phyloP scores from a whole-genome alignment of 164 flowering plant genomes.

The Nymphaea colorata region DNA sequence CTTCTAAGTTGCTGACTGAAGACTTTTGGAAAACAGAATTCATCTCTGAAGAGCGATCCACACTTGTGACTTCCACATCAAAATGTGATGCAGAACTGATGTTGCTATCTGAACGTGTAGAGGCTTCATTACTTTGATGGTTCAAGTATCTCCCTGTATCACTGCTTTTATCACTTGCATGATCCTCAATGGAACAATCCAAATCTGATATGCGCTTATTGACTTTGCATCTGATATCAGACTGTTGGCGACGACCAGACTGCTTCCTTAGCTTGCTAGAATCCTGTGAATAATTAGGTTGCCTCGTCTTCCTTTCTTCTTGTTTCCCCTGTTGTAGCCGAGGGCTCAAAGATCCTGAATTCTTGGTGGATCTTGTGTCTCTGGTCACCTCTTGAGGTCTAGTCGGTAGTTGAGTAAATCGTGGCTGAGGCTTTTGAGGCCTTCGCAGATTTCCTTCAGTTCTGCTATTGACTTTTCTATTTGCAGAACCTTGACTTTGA shows the following conservation, averaged over 20 bases:
- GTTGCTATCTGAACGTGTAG: slow-evolving; percentile 32
- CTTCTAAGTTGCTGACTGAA: no score
- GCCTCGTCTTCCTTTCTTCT: slow-evolving; percentile 57
- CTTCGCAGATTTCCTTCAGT: slow-evolving; percentile 4
- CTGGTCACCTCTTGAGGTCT: slow-evolving; percentile 34
- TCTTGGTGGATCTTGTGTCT: slow-evolving; percentile 25
- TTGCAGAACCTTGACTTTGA: slow-evolving; percentile 6
- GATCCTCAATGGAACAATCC: slow-evolving; percentile 12
- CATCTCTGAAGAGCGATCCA: slow-evolving; percentile 19
- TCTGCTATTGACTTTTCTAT: slow-evolving; percentile 27
- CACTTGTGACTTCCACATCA: slow-evolving; percentile 34
- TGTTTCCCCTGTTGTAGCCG: slow-evolving; percentile 59
- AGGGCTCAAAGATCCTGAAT: slow-evolving; percentile 52
- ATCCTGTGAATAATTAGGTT: slow-evolving; percentile 50
- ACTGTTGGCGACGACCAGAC: no score
- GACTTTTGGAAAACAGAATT: neutral
- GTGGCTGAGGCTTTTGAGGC: neutral
- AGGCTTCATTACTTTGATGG: slow-evolving; percentile 35
- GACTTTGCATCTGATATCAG: no score
- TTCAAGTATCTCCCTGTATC: slow-evolving; percentile 30
- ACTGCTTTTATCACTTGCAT: slow-evolving; percentile 38
- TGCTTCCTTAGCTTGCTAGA: slow-evolving; percentile 38
- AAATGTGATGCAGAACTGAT: slow-evolving; percentile 20
- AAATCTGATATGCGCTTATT: no score
- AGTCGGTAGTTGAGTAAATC: slow-evolving; percentile 18